Base-by-base conservation (phyloP, 1,284 basidiomycete species). In the Chondrostereum purpureum region DNA sequence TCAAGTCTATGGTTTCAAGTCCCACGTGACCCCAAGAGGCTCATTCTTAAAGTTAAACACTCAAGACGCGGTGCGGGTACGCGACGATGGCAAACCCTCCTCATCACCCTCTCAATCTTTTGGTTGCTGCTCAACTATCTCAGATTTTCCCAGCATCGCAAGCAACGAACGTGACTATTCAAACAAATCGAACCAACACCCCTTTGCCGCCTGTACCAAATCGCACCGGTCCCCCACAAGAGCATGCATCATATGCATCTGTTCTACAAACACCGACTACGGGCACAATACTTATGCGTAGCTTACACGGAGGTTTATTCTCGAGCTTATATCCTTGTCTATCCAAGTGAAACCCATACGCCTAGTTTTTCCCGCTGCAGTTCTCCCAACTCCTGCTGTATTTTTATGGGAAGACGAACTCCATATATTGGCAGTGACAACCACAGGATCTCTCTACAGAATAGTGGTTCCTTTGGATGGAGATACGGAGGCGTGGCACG, bases 301-400 rank as follows among this genome's bases (percentile, higher is more conserved):
- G 88, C 37, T 70, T 92, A 42, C 80, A 88, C 55, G 81, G 77
- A 44, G 86, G 85, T 66, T 83, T 50, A 80, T 87, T 39, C 65
- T 92, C 27, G 89, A 94, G 57, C 77, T 94, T 27, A 61, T 83
- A 22, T 83, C 87, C 2, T 68, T 92, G 36, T 78, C 83, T 1
- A 73, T 72, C 3, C 69, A 78, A 51, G 64, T 79, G 3, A 66
- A 75, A 35, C 79, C 83, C 10, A 69, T 92, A 48, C 80, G 88
- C 43, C 80, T 93, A 56, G 70, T 86, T 50, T 89, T 92, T 53
- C 87, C 90, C 19, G 78, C 83, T 14, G 59, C 73, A n/a, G 65
- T 93, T 31, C 62, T 88, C 5, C 72, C 84, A 16, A 68, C 72
- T 31, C 88, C 88, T 4, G 73, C 78, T 21, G 61, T 92, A 44